phyloP scores from a whole-genome alignment of 2,329 filamentous ascomycete genomes.

The Colletotrichum sp. region DNA sequence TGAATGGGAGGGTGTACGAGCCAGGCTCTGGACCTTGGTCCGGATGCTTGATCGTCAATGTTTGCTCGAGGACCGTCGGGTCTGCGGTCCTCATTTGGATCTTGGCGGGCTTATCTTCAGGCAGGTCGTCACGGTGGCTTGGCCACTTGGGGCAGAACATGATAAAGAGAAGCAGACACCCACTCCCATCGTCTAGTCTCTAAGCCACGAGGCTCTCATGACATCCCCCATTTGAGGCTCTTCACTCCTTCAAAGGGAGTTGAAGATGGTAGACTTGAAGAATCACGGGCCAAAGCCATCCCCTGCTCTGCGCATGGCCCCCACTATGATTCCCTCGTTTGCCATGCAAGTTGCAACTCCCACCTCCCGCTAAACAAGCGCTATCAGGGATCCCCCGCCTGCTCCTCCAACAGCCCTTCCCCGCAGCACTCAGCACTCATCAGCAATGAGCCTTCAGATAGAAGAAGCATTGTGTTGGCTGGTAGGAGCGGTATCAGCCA shows the following conservation, averaged over 20 bases:
- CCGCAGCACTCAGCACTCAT: background rate
- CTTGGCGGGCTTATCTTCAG: background rate
- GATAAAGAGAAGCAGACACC: background rate
- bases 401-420: background rate
- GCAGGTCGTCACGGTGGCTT: background rate
- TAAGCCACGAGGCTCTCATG: background rate
- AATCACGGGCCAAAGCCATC: background rate
- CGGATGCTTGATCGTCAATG: background rate
- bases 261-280: background rate
- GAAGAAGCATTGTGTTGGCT: background rate
- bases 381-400: background rate
- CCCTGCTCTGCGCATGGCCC: background rate
- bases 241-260: background rate
- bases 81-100: background rate
- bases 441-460: background rate
- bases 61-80: background rate
- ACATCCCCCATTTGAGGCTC: background rate
- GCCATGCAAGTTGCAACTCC: background rate
- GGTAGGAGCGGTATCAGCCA: background rate
- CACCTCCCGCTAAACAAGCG: background rate
- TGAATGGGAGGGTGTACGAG: background rate
- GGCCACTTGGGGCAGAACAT: background rate
- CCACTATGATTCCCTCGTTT: background rate
- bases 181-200: background rate
- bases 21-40: background rate